Conservation (phyloP, 306 rosid genomes). For the Castanea crenata region DNA sequence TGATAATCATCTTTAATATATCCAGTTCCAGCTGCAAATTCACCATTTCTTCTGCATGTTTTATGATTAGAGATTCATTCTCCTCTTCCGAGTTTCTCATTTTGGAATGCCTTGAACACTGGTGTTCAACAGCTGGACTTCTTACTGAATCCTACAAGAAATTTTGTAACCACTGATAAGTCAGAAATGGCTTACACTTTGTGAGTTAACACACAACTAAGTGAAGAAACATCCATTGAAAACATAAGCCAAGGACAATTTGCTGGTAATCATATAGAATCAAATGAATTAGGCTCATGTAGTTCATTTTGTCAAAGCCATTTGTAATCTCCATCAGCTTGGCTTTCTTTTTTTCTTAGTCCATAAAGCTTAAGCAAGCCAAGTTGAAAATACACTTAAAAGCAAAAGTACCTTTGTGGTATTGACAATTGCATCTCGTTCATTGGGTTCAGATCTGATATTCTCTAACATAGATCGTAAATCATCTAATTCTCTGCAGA, state of each 20-base stretch:
- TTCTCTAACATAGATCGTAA: constrained; percentile 36
- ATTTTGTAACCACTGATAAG: not conserved
- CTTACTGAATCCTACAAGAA: constrained; percentile 35
- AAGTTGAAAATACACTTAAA: constrained; percentile 15
- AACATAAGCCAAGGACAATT: not conserved
- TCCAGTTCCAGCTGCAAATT: constrained; percentile 80
- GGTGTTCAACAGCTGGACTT: constrained; percentile 28
- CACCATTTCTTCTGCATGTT: constrained; percentile 68
- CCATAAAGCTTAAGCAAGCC: constrained; percentile 6
- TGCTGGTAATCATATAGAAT: not conserved
- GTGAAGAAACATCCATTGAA: not conserved
- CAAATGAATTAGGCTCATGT: not conserved
- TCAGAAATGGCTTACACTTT: not conserved
- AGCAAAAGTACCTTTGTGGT: constrained; percentile 46
- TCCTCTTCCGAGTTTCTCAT: constrained; percentile 24
- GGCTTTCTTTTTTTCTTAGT: not conserved
- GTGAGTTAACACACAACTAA: not conserved
- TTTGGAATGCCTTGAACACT: constrained; percentile 29
- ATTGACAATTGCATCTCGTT: constrained; percentile 21
- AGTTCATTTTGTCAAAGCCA: not conserved
- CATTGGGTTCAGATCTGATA: constrained; percentile 25
- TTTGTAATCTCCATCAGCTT: not conserved
- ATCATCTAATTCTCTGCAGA: constrained; percentile 70
- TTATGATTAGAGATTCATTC: constrained; percentile 32
- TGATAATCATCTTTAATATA: constrained; percentile 70